Conservation (phyloP, 225 moss, liverwort and hornwort species). For the Climacium dendroides region DNA sequence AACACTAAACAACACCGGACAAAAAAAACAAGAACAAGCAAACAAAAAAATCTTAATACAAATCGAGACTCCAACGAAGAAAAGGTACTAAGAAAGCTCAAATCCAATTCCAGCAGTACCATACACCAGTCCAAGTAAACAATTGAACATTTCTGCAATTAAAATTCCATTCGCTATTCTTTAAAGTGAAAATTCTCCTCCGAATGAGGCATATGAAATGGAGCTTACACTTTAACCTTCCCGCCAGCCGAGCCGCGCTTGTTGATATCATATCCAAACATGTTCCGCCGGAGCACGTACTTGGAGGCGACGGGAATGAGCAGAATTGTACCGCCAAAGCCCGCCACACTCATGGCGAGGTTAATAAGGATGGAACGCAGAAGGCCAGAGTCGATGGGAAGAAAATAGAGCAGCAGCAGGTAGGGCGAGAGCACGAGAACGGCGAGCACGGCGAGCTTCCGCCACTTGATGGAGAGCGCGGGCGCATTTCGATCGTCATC, state of each 20-base stretch:
- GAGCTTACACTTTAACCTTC: conserved; percentile 61
- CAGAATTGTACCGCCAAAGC: conserved; percentile 49
- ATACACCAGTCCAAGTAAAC: neutral
- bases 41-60: neutral
- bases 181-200: neutral
- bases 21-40: neutral
- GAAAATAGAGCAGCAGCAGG: conserved; percentile 37
- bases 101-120: neutral
- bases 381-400: conserved; percentile 48
- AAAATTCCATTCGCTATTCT: neutral
- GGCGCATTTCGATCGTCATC: conserved; percentile 16
- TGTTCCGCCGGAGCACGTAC: conserved; percentile 61
- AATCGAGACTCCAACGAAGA: neutral
- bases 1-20: neutral
- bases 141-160: neutral
- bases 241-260: conserved; percentile 76
- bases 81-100: neutral
- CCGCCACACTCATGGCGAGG: conserved; percentile 61
- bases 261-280: conserved; percentile 88
- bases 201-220: neutral
- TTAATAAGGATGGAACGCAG: conserved; percentile 57
- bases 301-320: conserved; percentile 53
- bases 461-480: conserved; percentile 29
- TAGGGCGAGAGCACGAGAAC: conserved; percentile 53
- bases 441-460: conserved; percentile 29